phyloP scores from a whole-genome alignment of 441 rosid genomes.

The Sinapis alba region DNA sequence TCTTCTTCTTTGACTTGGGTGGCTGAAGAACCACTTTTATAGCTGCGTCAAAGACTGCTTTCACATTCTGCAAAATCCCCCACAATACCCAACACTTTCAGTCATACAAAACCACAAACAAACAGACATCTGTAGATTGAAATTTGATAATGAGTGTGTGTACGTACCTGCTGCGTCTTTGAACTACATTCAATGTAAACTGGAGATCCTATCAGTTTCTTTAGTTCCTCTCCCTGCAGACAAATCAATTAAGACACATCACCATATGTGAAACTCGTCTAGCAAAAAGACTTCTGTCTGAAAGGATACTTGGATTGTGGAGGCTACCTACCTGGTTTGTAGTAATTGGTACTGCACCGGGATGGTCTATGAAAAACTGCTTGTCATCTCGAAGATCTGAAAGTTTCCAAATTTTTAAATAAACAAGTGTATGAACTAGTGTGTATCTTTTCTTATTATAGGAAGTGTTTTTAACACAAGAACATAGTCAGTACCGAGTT shows the following conservation, averaged over 20 bases:
- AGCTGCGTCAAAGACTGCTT: slow-evolving; percentile 86
- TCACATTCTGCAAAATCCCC: slow-evolving; percentile 64
- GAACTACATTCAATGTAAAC: slow-evolving; percentile 89
- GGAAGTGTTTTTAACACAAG: slow-evolving; percentile 11
- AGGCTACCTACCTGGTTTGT: slow-evolving; percentile 58
- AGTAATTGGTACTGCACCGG: slow-evolving; percentile 73
- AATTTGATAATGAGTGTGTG: neutral
- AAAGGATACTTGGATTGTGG: neutral
- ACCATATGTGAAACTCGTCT: neutral
- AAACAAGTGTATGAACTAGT: no score
- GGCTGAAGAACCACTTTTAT: slow-evolving; percentile 90
- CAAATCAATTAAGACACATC: neutral
- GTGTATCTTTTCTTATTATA: neutral
- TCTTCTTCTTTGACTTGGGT: slow-evolving; percentile 88
- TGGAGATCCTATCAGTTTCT: slow-evolving; percentile 79
- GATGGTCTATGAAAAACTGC: slow-evolving; percentile 81
- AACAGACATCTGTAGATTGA: neutral
- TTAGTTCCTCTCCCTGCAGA: slow-evolving; percentile 90
- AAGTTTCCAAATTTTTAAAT: neutral
- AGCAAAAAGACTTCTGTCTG: neutral
- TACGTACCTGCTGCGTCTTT: slow-evolving; percentile 89
- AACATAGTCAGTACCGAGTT: slow-evolving; percentile 52
- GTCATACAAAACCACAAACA: neutral
- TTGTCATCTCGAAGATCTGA: slow-evolving; percentile 81
- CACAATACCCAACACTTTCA: slow-evolving; percentile 1